These are phyloP conservation scores for Talaromyces sp. DNA, from an alignment of 2,329 filamentous ascomycete genomes.

Conservation along the genomic window DNA sequence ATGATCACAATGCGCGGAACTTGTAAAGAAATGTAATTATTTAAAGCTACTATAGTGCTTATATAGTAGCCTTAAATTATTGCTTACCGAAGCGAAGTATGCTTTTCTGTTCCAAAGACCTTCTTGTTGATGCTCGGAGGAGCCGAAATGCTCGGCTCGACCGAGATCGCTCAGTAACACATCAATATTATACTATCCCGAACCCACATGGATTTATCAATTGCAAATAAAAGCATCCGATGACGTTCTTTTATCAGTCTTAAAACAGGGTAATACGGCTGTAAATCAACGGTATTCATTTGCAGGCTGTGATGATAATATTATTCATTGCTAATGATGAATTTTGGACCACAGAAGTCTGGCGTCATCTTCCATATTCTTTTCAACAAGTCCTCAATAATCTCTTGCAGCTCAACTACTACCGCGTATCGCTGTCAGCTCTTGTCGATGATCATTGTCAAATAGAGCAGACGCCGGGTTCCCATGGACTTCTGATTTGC, in stretches of 20 bases:
- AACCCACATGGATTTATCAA: neutral
- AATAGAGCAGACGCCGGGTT: neutral
- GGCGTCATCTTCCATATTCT: neutral
- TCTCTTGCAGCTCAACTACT: neutral
- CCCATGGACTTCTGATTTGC: neutral
- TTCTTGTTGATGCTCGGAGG: no score
- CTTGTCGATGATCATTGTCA: neutral
- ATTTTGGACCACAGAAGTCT: neutral
- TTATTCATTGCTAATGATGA: neutral
- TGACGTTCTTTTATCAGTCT: neutral
- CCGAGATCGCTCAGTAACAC: neutral
- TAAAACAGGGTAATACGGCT: neutral
- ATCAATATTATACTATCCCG: neutral
- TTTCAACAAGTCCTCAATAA: neutral
- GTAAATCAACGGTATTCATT: neutral
- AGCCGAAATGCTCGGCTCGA: neutral
- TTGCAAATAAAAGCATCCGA: neutral
- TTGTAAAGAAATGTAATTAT: no score
- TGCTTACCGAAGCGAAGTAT: neutral
- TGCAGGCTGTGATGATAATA: neutral
- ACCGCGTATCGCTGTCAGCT: neutral
- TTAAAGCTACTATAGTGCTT: no score
- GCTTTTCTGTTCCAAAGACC: no score
- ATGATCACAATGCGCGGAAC: no score
- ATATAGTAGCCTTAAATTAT: neutral